A percentile compares a stretch with the other conserved stretches of the same genome.
Evolutionary conservation across 352 stramenopile species (phyloP).

Genomic region (Pythium grandisporangium): DNA sequence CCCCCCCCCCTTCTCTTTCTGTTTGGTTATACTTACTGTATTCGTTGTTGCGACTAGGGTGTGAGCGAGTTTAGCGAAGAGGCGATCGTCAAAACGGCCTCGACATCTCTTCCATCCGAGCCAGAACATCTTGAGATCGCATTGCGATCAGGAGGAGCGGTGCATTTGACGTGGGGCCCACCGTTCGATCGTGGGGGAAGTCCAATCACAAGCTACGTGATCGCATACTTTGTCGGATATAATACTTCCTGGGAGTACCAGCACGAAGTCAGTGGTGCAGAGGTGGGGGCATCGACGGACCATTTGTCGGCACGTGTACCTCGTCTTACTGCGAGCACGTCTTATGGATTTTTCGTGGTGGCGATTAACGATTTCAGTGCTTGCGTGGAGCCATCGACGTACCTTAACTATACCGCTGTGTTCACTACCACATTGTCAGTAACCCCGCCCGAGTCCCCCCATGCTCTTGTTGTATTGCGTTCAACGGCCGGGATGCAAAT

Average conservation of each 20-base stretch:
- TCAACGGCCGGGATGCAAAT: constrained; percentile 34
- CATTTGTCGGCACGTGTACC: constrained; percentile 25
- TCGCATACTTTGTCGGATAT: constrained; percentile 31
- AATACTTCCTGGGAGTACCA: constrained; percentile 18
- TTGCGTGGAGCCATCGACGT: constrained; percentile 16
- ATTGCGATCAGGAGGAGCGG: constrained; percentile 22
- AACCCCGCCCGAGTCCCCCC: constrained; percentile 23
- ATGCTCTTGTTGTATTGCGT: constrained; percentile 12
- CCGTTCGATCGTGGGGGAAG: constrained; percentile 46
- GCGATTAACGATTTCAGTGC: constrained; percentile 45
- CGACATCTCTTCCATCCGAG: constrained; percentile 31
- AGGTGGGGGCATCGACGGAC: constrained; percentile 4
- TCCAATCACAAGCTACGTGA: constrained; percentile 34
- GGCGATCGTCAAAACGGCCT: constrained; percentile 19
- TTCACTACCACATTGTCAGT: constrained; percentile 23
- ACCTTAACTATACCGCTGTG: constrained; percentile 18
- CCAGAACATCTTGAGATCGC: constrained; percentile 16
- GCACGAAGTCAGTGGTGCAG: constrained; percentile 21
- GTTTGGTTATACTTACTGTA: background rate
- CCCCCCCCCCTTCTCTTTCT: background rate
- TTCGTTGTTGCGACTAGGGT: constrained; percentile 16
- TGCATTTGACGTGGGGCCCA: constrained; percentile 27
- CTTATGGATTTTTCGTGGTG: constrained; percentile 43
- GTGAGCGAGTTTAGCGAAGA: constrained; percentile 35
- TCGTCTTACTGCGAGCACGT: constrained; percentile 29